Evolutionary conservation across 1,284 basidiomycete species (phyloP), one percentile per base, ranked within the genome.

Genomic region (Clitocybe nebularis): DNA sequence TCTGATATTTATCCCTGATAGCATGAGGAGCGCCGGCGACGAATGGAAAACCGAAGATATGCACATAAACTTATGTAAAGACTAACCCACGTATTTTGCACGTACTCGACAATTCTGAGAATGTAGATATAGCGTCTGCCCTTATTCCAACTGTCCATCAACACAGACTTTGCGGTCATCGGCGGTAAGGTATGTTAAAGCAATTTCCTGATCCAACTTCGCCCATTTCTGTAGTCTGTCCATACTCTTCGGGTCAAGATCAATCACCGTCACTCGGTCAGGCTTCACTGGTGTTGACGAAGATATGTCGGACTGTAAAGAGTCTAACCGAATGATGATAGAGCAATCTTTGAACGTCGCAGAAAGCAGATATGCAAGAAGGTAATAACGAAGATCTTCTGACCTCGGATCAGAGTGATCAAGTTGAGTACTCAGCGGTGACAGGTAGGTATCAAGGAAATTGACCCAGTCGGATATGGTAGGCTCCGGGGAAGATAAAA

Each of bases 341-440:
- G 92, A 95, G 63, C 93, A 97, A 62, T 98, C 94, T 62, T 97
- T 98, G 76, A 97, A 93, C 8, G 88, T 89, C n/a, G 90, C 89
- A 6, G 89, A 89, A 35, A 97, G 79, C 23, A 91, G 68, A 59
- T 92, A 92, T 3, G 87, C 84, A 38, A 89, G 66, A 34, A 84
- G 59, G 51, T 82, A 77, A 49, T 81, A 74, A 30, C 72, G 71
- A 43, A 87, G 60, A 46, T 77, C 59, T 22, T 66, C 62, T 5
- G 67, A 59, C 33, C 61, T 58, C 4, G 70, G 72, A 20, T 61
- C 57, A 7, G 52, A 54, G 36, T 71, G 63, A 50, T 75, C 62
- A 46, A 65, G 50, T 14, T 53, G 41, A 13, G 48, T 47, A 26
- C 44, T 52, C 40, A 58, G 49, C 24, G 50, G 40, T 29, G 69